These are phyloP conservation scores for Hygrophoropsis aurantiaca DNA, from an alignment of 768 basidiomycete genomes.

Conservation along the genomic window DNA sequence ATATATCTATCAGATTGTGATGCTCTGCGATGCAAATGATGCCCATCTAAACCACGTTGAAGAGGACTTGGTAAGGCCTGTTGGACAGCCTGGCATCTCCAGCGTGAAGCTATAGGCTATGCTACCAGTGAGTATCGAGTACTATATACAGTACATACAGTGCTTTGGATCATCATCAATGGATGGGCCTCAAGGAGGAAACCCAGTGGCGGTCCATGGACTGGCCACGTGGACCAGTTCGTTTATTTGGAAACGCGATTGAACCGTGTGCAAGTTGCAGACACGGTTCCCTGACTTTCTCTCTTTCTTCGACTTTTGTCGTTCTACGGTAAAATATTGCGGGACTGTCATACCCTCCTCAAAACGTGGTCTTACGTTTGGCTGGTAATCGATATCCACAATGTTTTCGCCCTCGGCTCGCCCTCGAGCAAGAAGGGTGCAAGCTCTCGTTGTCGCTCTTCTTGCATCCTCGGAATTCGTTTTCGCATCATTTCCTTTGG, in stretches of 20 bases:
- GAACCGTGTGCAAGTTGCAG: constrained; percentile 3
- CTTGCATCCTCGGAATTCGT: constrained; percentile 9
- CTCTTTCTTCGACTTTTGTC: constrained; percentile 1
- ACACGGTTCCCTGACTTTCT: neutral
- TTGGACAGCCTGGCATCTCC: too few species aligned
- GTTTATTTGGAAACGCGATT: constrained; percentile 9
- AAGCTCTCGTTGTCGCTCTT: constrained; percentile 16
- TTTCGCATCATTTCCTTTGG: constrained; percentile 47
- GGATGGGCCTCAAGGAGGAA: too few species aligned
- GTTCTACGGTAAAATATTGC: too few species aligned
- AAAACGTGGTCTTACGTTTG: constrained; percentile 7
- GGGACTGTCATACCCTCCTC: constrained; percentile 10
- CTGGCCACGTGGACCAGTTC: constrained; percentile 20
- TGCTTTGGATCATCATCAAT: too few species aligned
- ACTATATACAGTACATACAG: too few species aligned
- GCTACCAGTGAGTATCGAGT: too few species aligned
- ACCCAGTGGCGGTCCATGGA: constrained; percentile 12
- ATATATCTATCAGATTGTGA: neutral
- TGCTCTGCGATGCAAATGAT: neutral
- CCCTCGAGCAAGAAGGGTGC: constrained; percentile 21
- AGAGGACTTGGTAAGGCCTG: too few species aligned
- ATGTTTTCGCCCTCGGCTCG: constrained; percentile 10
- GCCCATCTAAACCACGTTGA: too few species aligned
- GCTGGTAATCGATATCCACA: neutral
- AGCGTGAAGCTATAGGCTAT: too few species aligned